A percentile compares a stretch with the other conserved stretches of the same genome.
Evolutionary conservation across 768 basidiomycete species (phyloP).

Genomic region (Amanita phalloides): DNA sequence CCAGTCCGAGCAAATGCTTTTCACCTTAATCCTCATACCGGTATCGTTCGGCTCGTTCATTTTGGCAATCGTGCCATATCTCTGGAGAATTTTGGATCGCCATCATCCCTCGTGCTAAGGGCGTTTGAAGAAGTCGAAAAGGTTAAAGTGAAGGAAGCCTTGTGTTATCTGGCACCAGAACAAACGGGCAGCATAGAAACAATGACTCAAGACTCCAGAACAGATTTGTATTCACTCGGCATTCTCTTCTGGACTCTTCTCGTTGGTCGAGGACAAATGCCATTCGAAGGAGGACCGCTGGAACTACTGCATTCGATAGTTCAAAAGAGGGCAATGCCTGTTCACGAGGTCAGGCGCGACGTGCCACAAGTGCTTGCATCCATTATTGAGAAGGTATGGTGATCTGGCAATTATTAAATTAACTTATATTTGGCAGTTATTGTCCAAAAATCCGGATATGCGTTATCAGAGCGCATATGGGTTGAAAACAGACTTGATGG

Average conservation of each 20-base stretch:
- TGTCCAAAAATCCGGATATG: constrained; percentile 56
- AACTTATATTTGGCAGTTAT: constrained; percentile 28
- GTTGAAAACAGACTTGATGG: constrained; percentile 53
- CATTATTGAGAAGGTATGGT: constrained; percentile 54
- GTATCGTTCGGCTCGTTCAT: constrained; percentile 60
- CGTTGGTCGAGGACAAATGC: constrained; percentile 58
- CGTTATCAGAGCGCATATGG: constrained; percentile 69
- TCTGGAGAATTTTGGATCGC: constrained; percentile 60
- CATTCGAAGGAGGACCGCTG: constrained; percentile 47
- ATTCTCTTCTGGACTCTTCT: constrained; percentile 67
- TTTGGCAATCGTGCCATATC: constrained; percentile 69
- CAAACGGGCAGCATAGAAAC: constrained; percentile 69
- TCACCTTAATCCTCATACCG: constrained; percentile 61
- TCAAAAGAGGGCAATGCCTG: constrained; percentile 64
- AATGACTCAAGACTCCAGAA: constrained; percentile 60
- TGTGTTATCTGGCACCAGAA: constrained; percentile 68
- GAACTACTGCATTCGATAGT: constrained; percentile 64
- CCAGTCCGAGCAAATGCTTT: constrained; percentile 68
- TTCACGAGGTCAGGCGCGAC: constrained; percentile 65
- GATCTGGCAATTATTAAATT: background rate
- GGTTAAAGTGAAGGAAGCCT: constrained; percentile 62
- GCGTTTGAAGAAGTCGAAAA: constrained; percentile 53
- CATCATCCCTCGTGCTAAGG: constrained; percentile 55
- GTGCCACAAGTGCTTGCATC: constrained; percentile 60
- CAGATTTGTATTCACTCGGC: constrained; percentile 67